Base-by-base conservation (phyloP, 495 filamentous ascomycete species). In the Penicillium paxilli region DNA sequence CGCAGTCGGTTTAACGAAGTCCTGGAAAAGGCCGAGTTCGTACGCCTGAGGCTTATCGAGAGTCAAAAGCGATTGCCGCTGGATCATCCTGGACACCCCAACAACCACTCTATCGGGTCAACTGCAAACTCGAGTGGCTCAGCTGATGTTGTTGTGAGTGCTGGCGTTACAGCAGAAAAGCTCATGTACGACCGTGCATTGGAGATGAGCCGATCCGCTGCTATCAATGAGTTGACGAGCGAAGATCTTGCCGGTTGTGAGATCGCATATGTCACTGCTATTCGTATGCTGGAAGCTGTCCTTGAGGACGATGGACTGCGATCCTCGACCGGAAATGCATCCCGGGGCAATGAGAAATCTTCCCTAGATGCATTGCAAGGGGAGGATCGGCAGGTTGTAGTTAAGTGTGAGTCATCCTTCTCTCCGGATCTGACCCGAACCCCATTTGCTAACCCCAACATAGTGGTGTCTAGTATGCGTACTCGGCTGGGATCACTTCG, bases 151-250 rank as follows among this genome's bases (percentile, higher is more conserved):
- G 73, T 83, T n/a, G 80, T 85, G 12, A 86, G 80, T 40, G 71
- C 79, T 0, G 93, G 93, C 5, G 84, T 97, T 35, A 96, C 92
- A 19, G 94, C 94, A 0, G 94, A 97, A 72, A 96, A 90, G 70
- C 72, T 98, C 44, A 98, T 98, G 95, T 98, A 96, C 60, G 95
- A 98, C 57, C 90, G 94, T 12, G 94, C 94, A 3, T 71, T 96
- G 20, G 94, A 98, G 68, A 96, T 98, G 94, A 96, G 91, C 59
- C 85, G 91, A 32, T 82, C 89, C 2, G 92, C 94, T 5, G 94
- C 94, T 3, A 93, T 98, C 64, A 96, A 92, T 60, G 94, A 98
- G 72, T 86, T 98, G 47, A 90, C 93, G 8, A 88, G 90, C 45
- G 89, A 95, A 51, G 92, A 98, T 75, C 78, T 98, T 2, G 70